Percentiles rank a stretch among this genome's conserved stretches.
Conservation (phyloP, 2,329 filamentous ascomycete genomes). For the Apiospora marii region DNA sequence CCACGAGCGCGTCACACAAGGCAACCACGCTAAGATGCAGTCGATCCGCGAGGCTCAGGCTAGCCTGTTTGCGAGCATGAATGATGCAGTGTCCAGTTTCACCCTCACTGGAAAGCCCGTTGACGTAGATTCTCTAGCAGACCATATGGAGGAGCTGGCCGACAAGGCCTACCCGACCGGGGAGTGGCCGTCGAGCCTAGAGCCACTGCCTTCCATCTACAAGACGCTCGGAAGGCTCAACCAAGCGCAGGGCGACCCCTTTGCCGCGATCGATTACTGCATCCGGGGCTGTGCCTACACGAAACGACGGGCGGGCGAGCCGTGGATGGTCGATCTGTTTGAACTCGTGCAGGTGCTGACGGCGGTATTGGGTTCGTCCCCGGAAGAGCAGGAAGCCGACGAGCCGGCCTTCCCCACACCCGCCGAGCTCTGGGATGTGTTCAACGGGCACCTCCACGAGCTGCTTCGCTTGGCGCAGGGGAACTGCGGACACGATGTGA, state of each 20-base stretch:
- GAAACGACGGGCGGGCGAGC: constrained; percentile 30
- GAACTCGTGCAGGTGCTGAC: constrained; percentile 35
- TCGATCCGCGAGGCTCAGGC: constrained; percentile 31
- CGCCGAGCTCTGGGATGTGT: constrained; percentile 32
- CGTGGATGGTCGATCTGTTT: constrained; percentile 39
- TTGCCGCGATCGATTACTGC: constrained; percentile 36
- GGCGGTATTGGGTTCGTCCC: constrained; percentile 27
- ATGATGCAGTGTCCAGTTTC: constrained; percentile 17
- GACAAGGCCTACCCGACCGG: constrained; percentile 30
- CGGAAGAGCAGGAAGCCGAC: background rate
- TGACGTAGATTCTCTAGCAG: constrained; percentile 26
- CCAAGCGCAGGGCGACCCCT: constrained; percentile 30
- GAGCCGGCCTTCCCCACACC: constrained; percentile 28
- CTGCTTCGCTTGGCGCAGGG: constrained; percentile 29
- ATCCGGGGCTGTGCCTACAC: constrained; percentile 38
- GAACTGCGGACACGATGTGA: constrained; percentile 35
- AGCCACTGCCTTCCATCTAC: constrained; percentile 39
- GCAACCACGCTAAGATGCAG: constrained; percentile 28
- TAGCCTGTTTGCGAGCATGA: constrained; percentile 12
- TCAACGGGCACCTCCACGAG: constrained; percentile 36
- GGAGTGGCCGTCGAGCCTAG: constrained; percentile 39
- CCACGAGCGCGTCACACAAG: constrained; percentile 27
- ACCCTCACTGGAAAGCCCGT: background rate
- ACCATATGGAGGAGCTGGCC: constrained; percentile 29
- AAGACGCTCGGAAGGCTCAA: constrained; percentile 36